Evolutionary conservation across 2,329 filamentous ascomycete genomes (phyloP), one percentile per base, ranked within the genome.

Genomic region (Neophaeococcomyces aloes): DNA sequence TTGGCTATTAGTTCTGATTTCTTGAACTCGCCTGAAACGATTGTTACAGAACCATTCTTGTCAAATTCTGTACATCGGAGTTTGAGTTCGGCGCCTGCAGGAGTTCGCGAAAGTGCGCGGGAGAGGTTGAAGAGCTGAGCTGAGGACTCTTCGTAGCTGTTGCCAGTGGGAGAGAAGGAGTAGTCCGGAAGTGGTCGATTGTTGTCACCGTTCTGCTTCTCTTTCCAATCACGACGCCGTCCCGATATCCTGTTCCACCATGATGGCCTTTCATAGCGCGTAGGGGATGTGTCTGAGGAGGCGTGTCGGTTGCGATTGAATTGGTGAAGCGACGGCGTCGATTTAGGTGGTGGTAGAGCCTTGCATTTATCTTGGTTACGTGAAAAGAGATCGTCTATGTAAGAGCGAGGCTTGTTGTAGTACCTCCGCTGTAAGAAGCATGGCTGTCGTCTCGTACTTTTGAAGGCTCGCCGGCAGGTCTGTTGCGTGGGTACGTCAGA

Each of bases 1-100:
- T 91, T 95, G 42, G 88, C 87, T 62, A 95, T 96, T 36, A 98
- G 71, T 67, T 98, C 91, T 57, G 80, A 91, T 72, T 98, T 98
- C 67, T 91, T 93, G 65, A 95, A 96, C 63, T 96, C 91, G 47
- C 87, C 86, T 59, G 93, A 93, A 15, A 94, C 83, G 46, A 96
- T 70, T 15, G 89, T 93, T 19, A 95, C 87, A 56, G 93, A 83
- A 31, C 91, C 91, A 57, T 85, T 78, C 61, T 88, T 86, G 57
- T 96, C 87, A 47, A 96, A 85, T 63, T 98, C 91, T 1, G 91
- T 98, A 60, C 91, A 98, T 42, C 91, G 76, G 53, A 98, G 70
- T 47, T 86, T 81, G 23, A 88, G 77, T 62, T 95, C 19, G 83
- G 80, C 2, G 85, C 82, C 64, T 89, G 91, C 36, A 86, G 48